A percentile compares a stretch with the other conserved stretches of the same genome.
phyloP scores from a whole-genome alignment of 768 basidiomycete species.

The Gymnopilus dilepis region DNA sequence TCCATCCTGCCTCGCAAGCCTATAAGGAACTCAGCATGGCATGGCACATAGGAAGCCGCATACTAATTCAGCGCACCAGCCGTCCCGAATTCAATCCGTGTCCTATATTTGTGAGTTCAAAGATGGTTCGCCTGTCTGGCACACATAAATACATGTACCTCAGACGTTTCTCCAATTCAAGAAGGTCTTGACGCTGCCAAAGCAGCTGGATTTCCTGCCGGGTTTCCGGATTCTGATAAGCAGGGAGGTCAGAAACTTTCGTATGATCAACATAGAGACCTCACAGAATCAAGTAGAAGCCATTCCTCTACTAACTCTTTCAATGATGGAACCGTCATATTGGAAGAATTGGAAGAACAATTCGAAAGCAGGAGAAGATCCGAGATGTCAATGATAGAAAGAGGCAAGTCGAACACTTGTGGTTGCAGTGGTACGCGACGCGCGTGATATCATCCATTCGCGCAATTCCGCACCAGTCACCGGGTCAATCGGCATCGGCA shows the following conservation, averaged over 20 bases:
- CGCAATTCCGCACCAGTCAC: too few species aligned
- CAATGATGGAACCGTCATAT: conserved; percentile 18
- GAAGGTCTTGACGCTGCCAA: conserved; percentile 44
- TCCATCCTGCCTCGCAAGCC: conserved; percentile 85
- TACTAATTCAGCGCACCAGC: conserved; percentile 59
- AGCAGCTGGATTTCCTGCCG: conserved; percentile 53
- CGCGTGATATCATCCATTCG: neutral
- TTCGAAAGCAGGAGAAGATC: too few species aligned
- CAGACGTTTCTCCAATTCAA: conserved; percentile 62
- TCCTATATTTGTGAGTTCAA: conserved; percentile 39
- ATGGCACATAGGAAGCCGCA: neutral
- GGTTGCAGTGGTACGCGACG: neutral
- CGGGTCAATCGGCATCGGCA: too few species aligned
- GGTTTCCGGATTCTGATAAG: conserved; percentile 53
- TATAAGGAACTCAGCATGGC: conserved; percentile 26
- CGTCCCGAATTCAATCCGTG: conserved; percentile 86
- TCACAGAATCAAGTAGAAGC: conserved; percentile 43
- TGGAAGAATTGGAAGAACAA: neutral
- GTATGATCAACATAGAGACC: conserved; percentile 5
- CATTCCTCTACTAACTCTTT: conserved; percentile 42
- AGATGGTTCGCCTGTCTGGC: neutral
- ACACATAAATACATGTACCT: conserved; percentile 40
- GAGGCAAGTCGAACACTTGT: too few species aligned
- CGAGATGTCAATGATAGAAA: too few species aligned
- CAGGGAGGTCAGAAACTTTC: too few species aligned